phyloP scores from a whole-genome alignment of 2,329 filamentous ascomycete genomes.

The Cladosporium sp. region DNA sequence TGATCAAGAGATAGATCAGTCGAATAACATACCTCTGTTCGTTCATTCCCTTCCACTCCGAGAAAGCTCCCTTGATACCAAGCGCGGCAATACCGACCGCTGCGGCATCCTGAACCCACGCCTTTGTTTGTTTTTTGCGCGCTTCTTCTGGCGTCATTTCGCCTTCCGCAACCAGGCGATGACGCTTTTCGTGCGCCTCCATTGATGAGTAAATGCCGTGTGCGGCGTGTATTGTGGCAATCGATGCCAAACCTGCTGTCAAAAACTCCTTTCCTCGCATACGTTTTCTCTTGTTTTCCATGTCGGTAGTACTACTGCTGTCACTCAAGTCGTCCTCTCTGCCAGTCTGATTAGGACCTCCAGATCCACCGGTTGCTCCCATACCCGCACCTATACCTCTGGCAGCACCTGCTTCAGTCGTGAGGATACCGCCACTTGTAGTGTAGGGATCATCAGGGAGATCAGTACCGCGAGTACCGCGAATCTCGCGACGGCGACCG shows the following conservation, averaged over 20 bases:
- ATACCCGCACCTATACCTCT: slow-evolving; percentile 31
- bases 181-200: slow-evolving; percentile 59
- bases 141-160: slow-evolving; percentile 61
- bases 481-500: slow-evolving; percentile 28
- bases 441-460: slow-evolving; percentile 29
- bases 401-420: slow-evolving; percentile 36
- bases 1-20: not conserved
- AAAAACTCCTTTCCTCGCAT: slow-evolving; percentile 63
- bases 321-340: slow-evolving; percentile 24
- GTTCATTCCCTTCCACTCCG: slow-evolving; percentile 65
- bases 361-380: slow-evolving; percentile 15
- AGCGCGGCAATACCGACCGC: slow-evolving; percentile 63
- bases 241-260: slow-evolving; percentile 61
- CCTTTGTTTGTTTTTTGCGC: slow-evolving; percentile 59
- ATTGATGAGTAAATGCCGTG: slow-evolving; percentile 61
- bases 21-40: slow-evolving; percentile 52
- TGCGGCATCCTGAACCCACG: slow-evolving; percentile 61
- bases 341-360: slow-evolving; percentile 14
- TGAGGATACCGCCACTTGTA: slow-evolving; percentile 39
- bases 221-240: slow-evolving; percentile 66
- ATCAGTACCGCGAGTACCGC: slow-evolving; percentile 28
- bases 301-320: slow-evolving; percentile 45
- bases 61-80: slow-evolving; percentile 63
- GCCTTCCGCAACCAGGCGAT: slow-evolving; percentile 57
- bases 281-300: slow-evolving; percentile 60